Conservation (phyloP, 352 stramenopile genomes). For the Pythium insidiosum region DNA sequence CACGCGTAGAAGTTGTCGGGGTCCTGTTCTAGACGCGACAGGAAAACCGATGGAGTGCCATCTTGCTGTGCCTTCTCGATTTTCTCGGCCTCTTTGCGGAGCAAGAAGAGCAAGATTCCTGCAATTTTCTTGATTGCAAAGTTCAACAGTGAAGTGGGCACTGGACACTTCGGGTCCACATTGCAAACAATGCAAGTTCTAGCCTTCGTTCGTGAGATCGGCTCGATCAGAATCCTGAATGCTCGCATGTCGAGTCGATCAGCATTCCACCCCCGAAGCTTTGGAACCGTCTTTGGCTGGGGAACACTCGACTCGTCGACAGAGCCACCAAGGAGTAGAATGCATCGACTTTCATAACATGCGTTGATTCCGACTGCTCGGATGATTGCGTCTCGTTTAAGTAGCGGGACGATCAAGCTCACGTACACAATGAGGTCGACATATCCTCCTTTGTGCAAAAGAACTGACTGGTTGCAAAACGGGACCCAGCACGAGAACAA, state of each 20-base stretch:
- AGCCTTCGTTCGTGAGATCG: conserved; percentile 50
- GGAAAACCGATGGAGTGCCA: conserved; percentile 37
- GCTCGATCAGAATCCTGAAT: conserved; percentile 71
- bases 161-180: conserved; percentile 67
- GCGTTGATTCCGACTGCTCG: conserved; percentile 73
- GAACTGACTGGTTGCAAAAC: conserved; percentile 58
- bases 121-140: conserved; percentile 82
- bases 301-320: conserved; percentile 23
- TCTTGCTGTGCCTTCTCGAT: conserved; percentile 55
- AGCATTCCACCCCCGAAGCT: conserved; percentile 53
- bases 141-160: conserved; percentile 66
- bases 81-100: conserved; percentile 69
- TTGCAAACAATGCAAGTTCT: conserved; percentile 74
- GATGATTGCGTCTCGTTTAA: conserved; percentile 63
- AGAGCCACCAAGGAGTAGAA: conserved; percentile 58
- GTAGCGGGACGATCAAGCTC: conserved; percentile 57
- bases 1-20: conserved; percentile 73
- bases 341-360: conserved; percentile 62
- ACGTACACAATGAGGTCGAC: conserved; percentile 64
- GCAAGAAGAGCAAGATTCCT: conserved; percentile 63
- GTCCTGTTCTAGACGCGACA: conserved; percentile 51
- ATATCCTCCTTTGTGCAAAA: conserved; percentile 43
- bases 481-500: conserved; percentile 66
- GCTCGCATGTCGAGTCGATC: conserved; percentile 69
- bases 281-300: conserved; percentile 29